Conservation (phyloP, 768 basidiomycete species). For the Calocera viscosa region DNA sequence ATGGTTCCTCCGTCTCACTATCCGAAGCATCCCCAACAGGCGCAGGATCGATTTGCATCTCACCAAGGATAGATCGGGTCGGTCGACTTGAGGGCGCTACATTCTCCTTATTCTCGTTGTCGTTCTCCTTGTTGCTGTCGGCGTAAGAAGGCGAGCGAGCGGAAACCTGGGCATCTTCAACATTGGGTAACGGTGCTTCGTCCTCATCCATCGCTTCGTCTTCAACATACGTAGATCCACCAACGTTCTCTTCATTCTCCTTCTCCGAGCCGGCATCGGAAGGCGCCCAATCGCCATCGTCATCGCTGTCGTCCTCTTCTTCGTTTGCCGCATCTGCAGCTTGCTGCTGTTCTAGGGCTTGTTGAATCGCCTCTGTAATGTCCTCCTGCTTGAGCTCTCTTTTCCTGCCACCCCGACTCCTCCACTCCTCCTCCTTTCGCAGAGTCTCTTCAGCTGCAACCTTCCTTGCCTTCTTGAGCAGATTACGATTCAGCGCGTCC, state of each 20-base stretch:
- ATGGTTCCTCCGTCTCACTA: background rate
- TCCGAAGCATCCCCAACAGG: background rate
- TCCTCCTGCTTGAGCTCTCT: background rate
- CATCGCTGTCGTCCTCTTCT: background rate
- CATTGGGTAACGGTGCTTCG: background rate
- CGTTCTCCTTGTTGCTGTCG: slow-evolving; percentile 6
- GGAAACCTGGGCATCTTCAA: background rate
- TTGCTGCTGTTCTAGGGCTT: background rate
- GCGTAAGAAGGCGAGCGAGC: slow-evolving; percentile 1
- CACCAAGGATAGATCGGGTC: background rate
- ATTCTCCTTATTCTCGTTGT: slow-evolving; percentile 2
- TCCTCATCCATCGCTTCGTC: slow-evolving; percentile 6
- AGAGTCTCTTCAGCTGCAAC: background rate
- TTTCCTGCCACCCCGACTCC: background rate
- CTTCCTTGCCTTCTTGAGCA: background rate
- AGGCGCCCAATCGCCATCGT: background rate
- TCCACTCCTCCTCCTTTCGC: slow-evolving; percentile 4
- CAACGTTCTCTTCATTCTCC: background rate
- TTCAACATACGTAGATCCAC: background rate
- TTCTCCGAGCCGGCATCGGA: background rate
- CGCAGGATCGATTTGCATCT: background rate
- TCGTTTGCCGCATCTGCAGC: background rate
- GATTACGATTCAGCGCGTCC: background rate
- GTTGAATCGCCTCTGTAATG: background rate
- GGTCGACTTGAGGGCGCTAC: background rate